Base-by-base conservation (phyloP, 2,329 filamentous ascomycete species). In the Ophiostoma montium region DNA sequence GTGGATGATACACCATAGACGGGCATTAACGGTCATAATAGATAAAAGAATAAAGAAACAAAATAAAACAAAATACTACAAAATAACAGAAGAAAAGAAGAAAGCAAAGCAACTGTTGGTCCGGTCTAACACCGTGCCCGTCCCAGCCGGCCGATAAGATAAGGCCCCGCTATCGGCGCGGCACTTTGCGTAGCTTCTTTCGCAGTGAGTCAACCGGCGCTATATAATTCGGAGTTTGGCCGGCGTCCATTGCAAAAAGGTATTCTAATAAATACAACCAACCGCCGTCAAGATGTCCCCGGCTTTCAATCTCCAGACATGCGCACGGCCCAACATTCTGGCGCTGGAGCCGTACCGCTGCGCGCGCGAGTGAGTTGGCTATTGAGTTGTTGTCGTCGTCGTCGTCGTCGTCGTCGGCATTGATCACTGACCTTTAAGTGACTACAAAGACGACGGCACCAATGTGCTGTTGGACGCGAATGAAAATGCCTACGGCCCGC, bases 381-480 rank as follows among this genome's bases (percentile, higher is more conserved):
- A n/a, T n/a, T n/a, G n/a, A n/a, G n/a, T n/a, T n/a, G n/a, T n/a
- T n/a, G n/a, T n/a, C n/a, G n/a, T n/a, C n/a, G n/a, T n/a, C n/a
- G n/a, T n/a, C n/a, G n/a, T n/a, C n/a, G n/a, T n/a, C n/a, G n/a
- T n/a, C n/a, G n/a, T n/a, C n/a, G n/a, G n/a, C n/a, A n/a, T n/a
- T n/a, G n/a, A n/a, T n/a, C n/a, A n/a, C 45, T 31, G 5, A 33
- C 35, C 3, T 15, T 2, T 46, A 62, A 94, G 87, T 70, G 92
- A 98, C 75, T 96, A 98, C 76, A 95, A 98, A 70, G 90, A 98
- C 64, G 85, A 98, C 63, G 92, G 92, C 57, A 90, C 81, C 52
- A 96, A 96, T 61, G 80, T 96, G 59, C 82, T 98, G 47, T 84
- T 98, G 56, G 92, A 98, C 63, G 92, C 92, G 58, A 98, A 98